Evolutionary conservation across 2,329 filamentous ascomycete species (phyloP).

Genomic region (Pseudohalonectria lignicola): DNA sequence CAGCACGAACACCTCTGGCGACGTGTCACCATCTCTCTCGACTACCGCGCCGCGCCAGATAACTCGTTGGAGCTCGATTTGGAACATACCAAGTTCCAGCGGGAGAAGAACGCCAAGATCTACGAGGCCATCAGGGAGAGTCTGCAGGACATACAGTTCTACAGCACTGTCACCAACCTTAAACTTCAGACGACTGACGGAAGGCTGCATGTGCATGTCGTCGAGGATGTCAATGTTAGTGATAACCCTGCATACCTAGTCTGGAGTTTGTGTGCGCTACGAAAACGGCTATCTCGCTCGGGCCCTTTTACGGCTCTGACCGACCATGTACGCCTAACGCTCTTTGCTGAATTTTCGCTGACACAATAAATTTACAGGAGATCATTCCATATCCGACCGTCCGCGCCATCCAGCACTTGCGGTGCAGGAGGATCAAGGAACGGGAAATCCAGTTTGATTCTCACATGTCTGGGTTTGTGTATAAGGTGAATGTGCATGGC

Average conservation of each 20-base stretch:
- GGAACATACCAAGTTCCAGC: slow-evolving; percentile 65
- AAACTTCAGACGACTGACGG: slow-evolving; percentile 84
- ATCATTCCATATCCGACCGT: slow-evolving; percentile 77
- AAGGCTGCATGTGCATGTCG: slow-evolving; percentile 87
- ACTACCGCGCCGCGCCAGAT: slow-evolving; percentile 71
- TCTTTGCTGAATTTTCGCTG: too few relatives aligned
- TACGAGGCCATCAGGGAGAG: slow-evolving; percentile 93
- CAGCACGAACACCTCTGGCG: slow-evolving; percentile 71
- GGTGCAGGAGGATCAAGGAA: slow-evolving; percentile 55
- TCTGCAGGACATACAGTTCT: slow-evolving; percentile 88
- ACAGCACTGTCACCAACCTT: slow-evolving; percentile 89
- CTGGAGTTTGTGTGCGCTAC: too few relatives aligned
- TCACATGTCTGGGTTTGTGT: slow-evolving; percentile 94
- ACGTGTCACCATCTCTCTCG: slow-evolving; percentile 83
- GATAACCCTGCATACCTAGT: too few relatives aligned
- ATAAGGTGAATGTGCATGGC: slow-evolving; percentile 68
- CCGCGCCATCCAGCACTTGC: slow-evolving; percentile 63
- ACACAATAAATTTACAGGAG: slow-evolving; percentile 38
- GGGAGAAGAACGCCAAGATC: slow-evolving; percentile 85
- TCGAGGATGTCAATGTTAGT: slow-evolving; percentile 79
- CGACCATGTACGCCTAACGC: too few relatives aligned
- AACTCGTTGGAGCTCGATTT: slow-evolving; percentile 83
- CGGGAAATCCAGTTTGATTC: slow-evolving; percentile 73
- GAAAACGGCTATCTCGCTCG: too few relatives aligned
- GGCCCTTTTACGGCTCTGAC: too few relatives aligned